Conservation (phyloP, 495 filamentous ascomycete species). For the Penicillium mononematosum region DNA sequence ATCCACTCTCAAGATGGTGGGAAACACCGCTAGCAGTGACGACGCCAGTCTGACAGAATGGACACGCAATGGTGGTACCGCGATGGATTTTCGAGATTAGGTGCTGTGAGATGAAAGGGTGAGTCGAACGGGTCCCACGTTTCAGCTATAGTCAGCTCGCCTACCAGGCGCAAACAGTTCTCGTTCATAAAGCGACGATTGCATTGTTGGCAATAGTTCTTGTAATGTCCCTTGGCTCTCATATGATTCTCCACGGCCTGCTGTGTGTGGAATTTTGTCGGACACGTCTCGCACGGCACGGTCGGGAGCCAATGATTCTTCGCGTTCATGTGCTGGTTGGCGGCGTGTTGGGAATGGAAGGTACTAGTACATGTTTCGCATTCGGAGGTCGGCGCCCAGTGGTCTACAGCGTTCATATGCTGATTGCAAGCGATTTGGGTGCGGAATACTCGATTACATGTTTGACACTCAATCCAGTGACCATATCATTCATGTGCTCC, state of each 20-base stretch:
- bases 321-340: conserved; percentile 39
- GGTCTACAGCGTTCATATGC: conserved; percentile 39
- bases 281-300: not conserved
- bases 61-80: too few relatives aligned
- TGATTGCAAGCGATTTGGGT: conserved; percentile 24
- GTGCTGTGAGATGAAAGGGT: not conserved
- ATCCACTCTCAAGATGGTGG: too few relatives aligned
- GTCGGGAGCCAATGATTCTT: not conserved
- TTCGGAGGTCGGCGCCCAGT: conserved; percentile 27
- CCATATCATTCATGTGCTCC: conserved; percentile 38
- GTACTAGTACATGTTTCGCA: conserved; percentile 40
- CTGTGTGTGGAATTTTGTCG: too few relatives aligned
- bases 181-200: conserved; percentile 35
- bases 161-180: conserved; percentile 42
- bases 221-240: conserved; percentile 32
- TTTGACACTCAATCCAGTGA: conserved; percentile 37
- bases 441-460: conserved; percentile 32
- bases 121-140: not conserved
- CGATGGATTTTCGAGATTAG: too few relatives aligned
- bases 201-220: conserved; percentile 41
- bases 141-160: not conserved
- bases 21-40: too few relatives aligned
- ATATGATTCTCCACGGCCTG: conserved; percentile 32
- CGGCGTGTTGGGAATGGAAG: conserved; percentile 27
- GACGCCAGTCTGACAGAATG: too few relatives aligned